Base-by-base conservation (phyloP, 495 filamentous ascomycete genomes). In the Talaromyces borbonicus region DNA sequence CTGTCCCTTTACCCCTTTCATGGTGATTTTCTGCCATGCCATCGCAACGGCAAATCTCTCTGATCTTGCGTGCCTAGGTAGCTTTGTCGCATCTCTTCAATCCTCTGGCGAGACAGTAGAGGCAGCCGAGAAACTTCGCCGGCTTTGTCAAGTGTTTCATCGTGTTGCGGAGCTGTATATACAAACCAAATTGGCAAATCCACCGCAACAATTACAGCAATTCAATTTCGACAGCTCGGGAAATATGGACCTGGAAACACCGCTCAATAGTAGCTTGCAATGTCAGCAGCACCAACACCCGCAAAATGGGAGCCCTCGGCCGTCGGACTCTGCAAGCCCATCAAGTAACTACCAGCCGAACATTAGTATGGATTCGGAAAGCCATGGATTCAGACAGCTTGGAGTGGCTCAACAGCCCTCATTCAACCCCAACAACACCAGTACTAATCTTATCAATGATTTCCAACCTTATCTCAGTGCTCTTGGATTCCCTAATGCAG, bases 11-110 rank as follows among this genome's bases (percentile, higher is more conserved):
- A 74, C 79, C 29, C 82, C 81, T 0, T 79, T 83, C 55, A 80
- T 83, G 39, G 76, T 84, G 2, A 65, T 85, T 4, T 84, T 85
- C 66, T 83, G 81, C 65, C 73, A 84, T 49, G 69, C 78, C 3
- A 75, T 85, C 47, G 72, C 77, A 54, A 48, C 46, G 1, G 46
- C 33, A 0, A 48, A 48, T 33, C 36, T 53, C 18, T 55, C 58
- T 12, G 80, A 84, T 47, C 65, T 82, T 4, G 35, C 54, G 16
- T 66, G 65, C 0, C 68, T 85, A 1, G 66, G 69, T 25, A 67
- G 70, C 6, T 85, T 85, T 50, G 69, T 78, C 36, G 56, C 59
- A 6, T 80, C 77, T 19, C 69, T 85, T 4, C 62, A 68, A 40
- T 66, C 74, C 0, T 64, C 71, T 15, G 68, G 63, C 47, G 58